Evolutionary conservation across 768 basidiomycete genomes (phyloP), one percentile per base, ranked within the genome.

Genomic region (Amanita subjunquillea): DNA sequence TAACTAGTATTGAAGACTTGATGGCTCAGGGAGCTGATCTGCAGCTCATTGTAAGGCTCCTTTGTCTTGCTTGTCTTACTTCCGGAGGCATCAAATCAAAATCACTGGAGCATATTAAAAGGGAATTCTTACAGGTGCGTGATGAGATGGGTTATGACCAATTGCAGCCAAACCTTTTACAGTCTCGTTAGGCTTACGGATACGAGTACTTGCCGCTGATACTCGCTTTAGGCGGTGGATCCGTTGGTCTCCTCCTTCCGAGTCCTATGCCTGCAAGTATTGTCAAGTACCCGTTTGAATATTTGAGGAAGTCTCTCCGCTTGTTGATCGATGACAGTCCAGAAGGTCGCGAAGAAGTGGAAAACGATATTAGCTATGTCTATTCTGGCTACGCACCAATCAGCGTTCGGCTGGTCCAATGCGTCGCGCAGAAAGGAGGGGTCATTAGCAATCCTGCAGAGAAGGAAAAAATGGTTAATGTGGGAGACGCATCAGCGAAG

Each of bases 341-440:
- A 44, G 87, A 90, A 59, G 80, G 80, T 7, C 67, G 85, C 27
- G 87, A 87, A 55, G 87, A 88, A 61, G 76, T 87, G 32, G 92
- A 96, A 62, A 91, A 91, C 62, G 96, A 99, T 66, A 90, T 97
- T 65, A 85, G 89, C 55, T 98, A 89, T 64, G 89, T 91, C 34
- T 99, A 96, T 69, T 96, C 93, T 0, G 96, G 95, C 17, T 98
- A 92, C 65, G 95, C 96, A 1, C 96, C 96, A 12, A 81, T 98
- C 58, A 90, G 86, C 63, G 68, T 97, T 23, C 81, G 96, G 32
- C 77, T 98, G 6, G 85, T 98, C 2, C 96, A 98, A 69, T 93
- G 93, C 64, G 74, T 91, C 42, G 88, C 89, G 12, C 91, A 94
- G 69, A 96, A 91, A 68, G 87, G 86, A 34, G 86, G 87, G 3